A percentile compares a stretch with the other conserved stretches of the same genome.
These are phyloP conservation scores for Takashimella koratensis DNA, from an alignment of 1,284 basidiomycete species.

Conservation along the genomic window DNA sequence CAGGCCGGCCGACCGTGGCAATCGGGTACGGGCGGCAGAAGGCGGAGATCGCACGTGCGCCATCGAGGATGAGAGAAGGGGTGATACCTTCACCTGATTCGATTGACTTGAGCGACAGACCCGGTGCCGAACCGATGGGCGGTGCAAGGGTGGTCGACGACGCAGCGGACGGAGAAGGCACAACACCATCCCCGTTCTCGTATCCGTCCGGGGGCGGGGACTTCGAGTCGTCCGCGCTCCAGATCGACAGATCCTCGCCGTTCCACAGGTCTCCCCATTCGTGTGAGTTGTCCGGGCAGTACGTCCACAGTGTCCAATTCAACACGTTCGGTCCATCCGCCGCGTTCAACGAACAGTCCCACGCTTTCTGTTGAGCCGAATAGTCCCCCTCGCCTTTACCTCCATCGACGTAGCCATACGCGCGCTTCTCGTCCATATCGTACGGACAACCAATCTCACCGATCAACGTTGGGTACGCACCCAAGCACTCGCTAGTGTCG, in stretches of 20 bases:
- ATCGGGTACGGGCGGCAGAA: constrained; percentile 78
- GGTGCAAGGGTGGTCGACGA: constrained; percentile 27
- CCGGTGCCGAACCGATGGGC: constrained; percentile 23
- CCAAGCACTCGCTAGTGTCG: constrained; percentile 56
- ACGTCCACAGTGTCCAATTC: constrained; percentile 89
- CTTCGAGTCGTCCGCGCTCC: constrained; percentile 70
- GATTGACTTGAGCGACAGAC: no score
- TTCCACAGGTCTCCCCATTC: constrained; percentile 94
- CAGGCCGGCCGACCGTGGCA: constrained; percentile 65
- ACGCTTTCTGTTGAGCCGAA: constrained; percentile 70
- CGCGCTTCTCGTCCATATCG: constrained; percentile 78
- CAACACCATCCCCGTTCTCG: no score
- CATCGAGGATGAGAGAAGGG: constrained; percentile 70
- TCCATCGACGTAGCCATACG: constrained; percentile 76
- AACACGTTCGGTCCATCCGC: constrained; percentile 78
- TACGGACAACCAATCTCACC: constrained; percentile 95
- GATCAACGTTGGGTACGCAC: constrained; percentile 83
- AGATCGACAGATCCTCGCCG: constrained; percentile 88
- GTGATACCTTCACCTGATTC: constrained; percentile 40
- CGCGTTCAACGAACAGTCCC: constrained; percentile 88
- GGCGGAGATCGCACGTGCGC: constrained; percentile 73
- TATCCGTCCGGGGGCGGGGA: constrained; percentile 23
- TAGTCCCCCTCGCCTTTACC: constrained; percentile 78
- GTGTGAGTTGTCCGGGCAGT: constrained; percentile 69
- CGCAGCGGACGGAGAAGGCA: constrained; percentile 9